phyloP scores from a whole-genome alignment of 1,284 basidiomycete genomes.

The Ustilago vetiveriae region DNA sequence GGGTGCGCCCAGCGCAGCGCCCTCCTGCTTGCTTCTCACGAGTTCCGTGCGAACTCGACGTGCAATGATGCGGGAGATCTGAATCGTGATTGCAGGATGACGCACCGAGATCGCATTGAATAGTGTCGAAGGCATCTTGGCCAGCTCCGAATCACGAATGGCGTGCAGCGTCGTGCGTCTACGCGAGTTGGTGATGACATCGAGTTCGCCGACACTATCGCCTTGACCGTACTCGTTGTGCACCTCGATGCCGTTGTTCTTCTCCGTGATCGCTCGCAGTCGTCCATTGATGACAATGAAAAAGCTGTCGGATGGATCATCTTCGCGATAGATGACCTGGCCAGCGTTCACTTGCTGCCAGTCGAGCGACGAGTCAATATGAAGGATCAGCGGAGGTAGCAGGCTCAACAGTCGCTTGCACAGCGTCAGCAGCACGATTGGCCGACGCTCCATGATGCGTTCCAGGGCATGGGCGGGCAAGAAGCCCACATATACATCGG shows the following conservation, averaged over 20 bases:
- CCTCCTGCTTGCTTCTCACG: conserved; percentile 41
- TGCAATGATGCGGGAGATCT: conserved; percentile 93
- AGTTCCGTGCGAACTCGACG: conserved; percentile 86
- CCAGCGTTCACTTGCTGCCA: conserved; percentile 98
- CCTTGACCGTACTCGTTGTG: conserved; percentile 93
- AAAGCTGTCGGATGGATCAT: conserved; percentile 90
- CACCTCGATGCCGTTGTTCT: conserved; percentile 76
- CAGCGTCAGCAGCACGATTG: conserved; percentile 93
- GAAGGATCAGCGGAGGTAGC: conserved; percentile 90
- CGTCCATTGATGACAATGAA: conserved; percentile 98
- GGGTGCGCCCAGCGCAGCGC: conserved; percentile 43
- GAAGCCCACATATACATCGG: conserved; percentile 95
- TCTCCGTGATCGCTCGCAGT: conserved; percentile 78
- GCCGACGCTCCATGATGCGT: conserved; percentile 87
- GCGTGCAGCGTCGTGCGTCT: conserved; percentile 92
- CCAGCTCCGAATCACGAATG: conserved; percentile 97
- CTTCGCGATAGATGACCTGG: conserved; percentile 87
- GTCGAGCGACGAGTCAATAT: conserved; percentile 95
- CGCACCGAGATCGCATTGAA: conserved; percentile 87
- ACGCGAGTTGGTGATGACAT: conserved; percentile 92
- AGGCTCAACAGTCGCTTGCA: conserved; percentile 94
- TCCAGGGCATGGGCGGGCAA: conserved; percentile 88
- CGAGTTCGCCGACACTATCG: conserved; percentile 79
- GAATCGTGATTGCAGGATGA: conserved; percentile 93
- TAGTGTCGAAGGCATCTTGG: conserved; percentile 93